Evolutionary conservation across 768 basidiomycete species (phyloP).

Genomic region (Melanogaster broomeanus): DNA sequence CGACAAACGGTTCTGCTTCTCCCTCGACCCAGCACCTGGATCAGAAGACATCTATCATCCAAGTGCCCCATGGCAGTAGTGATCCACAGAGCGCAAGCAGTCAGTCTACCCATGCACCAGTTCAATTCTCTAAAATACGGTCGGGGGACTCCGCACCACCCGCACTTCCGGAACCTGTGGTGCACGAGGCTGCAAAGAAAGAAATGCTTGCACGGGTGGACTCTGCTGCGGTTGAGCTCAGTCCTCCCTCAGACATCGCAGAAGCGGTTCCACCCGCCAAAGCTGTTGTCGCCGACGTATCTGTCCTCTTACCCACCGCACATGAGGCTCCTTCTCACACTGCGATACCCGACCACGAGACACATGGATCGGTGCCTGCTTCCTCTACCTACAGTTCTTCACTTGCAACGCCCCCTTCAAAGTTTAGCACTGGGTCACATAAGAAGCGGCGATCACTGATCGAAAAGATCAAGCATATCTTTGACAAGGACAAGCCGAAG

Average conservation of each 20-base stretch:
- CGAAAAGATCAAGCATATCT: slow-evolving; percentile 52
- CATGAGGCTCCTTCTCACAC: neutral
- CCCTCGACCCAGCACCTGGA: neutral
- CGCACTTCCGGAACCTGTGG: neutral
- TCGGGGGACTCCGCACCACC: neutral
- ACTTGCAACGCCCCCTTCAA: slow-evolving; percentile 34
- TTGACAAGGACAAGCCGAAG: slow-evolving; percentile 49
- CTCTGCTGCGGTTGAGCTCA: neutral
- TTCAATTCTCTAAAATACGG: slow-evolving; percentile 5
- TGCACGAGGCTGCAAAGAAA: slow-evolving; percentile 1
- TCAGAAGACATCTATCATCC: neutral
- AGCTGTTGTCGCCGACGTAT: neutral
- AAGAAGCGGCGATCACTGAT: slow-evolving; percentile 59
- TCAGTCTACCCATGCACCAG: slow-evolving; percentile 23
- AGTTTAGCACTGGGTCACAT: slow-evolving; percentile 33
- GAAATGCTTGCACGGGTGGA: neutral
- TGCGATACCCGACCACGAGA: neutral
- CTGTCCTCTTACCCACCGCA: neutral
- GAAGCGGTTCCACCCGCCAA: neutral
- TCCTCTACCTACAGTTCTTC: slow-evolving; percentile 6
- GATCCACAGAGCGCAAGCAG: slow-evolving; percentile 5
- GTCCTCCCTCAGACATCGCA: neutral
- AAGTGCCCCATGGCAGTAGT: slow-evolving; percentile 8
- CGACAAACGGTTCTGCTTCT: slow-evolving; percentile 22
- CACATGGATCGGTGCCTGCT: neutral